Percentiles rank a stretch among this genome's conserved stretches.
Conservation (phyloP, 2,329 filamentous ascomycete genomes). For the Dichotomopilus funicola region DNA sequence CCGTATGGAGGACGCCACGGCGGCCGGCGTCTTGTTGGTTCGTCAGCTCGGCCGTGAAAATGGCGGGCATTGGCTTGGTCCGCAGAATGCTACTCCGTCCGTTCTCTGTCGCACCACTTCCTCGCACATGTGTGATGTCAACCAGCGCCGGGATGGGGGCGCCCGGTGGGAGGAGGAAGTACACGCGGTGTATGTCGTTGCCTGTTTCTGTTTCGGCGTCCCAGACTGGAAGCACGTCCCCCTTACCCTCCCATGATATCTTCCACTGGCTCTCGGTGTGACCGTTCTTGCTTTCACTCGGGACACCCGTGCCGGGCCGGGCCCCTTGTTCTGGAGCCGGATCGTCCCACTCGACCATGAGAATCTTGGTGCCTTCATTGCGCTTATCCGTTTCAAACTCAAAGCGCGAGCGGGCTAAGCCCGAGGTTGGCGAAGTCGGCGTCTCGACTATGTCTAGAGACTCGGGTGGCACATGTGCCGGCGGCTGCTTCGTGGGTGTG, state of each 20-base stretch:
- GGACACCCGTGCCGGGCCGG: slow-evolving; percentile 40
- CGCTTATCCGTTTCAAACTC: slow-evolving; percentile 74
- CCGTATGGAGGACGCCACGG: slow-evolving; percentile 78
- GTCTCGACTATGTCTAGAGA: slow-evolving; percentile 31
- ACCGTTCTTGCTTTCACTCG: slow-evolving; percentile 17
- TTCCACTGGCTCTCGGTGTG: slow-evolving; percentile 49
- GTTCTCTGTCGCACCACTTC: slow-evolving; percentile 14
- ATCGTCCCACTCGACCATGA: slow-evolving; percentile 85
- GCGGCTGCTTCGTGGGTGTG: slow-evolving; percentile 7
- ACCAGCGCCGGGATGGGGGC: slow-evolving; percentile 66
- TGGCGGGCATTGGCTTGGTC: slow-evolving; percentile 77
- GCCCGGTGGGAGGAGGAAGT: slow-evolving; percentile 72
- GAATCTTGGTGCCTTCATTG: slow-evolving; percentile 80
- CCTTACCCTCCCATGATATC: slow-evolving; percentile 78
- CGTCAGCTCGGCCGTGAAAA: slow-evolving; percentile 72
- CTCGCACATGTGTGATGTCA: slow-evolving; percentile 47
- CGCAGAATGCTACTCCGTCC: slow-evolving; percentile 42
- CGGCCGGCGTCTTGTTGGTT: slow-evolving; percentile 59
- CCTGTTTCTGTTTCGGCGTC: slow-evolving; percentile 43
- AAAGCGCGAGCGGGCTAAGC: slow-evolving; percentile 66
- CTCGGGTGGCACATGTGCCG: slow-evolving; percentile 11
- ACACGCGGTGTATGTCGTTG: slow-evolving; percentile 46
- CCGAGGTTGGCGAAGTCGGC: slow-evolving; percentile 40
- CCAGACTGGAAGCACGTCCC: slow-evolving; percentile 59
- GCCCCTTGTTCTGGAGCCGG: slow-evolving; percentile 29